Percentiles rank a stretch among this genome's conserved stretches.
These are phyloP conservation scores for Pythium diclinum DNA, from an alignment of 352 stramenopile genomes.

Conservation along the genomic window DNA sequence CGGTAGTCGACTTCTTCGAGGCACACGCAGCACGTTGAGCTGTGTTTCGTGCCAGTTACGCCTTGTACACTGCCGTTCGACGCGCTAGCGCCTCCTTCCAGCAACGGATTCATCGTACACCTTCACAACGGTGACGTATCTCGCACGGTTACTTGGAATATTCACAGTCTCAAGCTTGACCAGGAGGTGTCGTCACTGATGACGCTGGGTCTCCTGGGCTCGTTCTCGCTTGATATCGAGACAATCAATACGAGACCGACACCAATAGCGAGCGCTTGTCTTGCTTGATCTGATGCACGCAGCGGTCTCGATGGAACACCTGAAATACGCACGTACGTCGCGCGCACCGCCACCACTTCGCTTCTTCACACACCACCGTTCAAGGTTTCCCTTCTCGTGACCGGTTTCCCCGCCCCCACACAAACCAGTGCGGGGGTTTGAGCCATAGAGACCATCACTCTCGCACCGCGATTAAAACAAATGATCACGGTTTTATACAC, in stretches of 20 bases:
- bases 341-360: slow-evolving; percentile 2
- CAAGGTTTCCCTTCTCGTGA: slow-evolving; percentile 21
- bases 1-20: slow-evolving; percentile 66
- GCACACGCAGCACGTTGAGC: slow-evolving; percentile 60
- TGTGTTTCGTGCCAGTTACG: background rate
- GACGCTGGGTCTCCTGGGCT: background rate
- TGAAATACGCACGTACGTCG: slow-evolving; percentile 3
- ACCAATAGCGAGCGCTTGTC: background rate
- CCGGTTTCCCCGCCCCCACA: slow-evolving; percentile 4
- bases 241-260: background rate
- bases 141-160: background rate
- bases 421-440: slow-evolving; percentile 10
- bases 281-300: background rate
- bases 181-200: background rate
- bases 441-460: slow-evolving; percentile 11
- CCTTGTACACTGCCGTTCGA: background rate
- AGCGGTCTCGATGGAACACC: background rate
- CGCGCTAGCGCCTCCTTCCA: background rate
- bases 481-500: slow-evolving; percentile 4
- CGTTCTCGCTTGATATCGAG: background rate
- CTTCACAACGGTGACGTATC: background rate
- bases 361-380: slow-evolving; percentile 4
- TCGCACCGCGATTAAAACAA: slow-evolving; percentile 6
- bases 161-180: background rate
- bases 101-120: background rate